Conservation (phyloP, 352 stramenopile genomes). For the Peronospora belbahrii region DNA sequence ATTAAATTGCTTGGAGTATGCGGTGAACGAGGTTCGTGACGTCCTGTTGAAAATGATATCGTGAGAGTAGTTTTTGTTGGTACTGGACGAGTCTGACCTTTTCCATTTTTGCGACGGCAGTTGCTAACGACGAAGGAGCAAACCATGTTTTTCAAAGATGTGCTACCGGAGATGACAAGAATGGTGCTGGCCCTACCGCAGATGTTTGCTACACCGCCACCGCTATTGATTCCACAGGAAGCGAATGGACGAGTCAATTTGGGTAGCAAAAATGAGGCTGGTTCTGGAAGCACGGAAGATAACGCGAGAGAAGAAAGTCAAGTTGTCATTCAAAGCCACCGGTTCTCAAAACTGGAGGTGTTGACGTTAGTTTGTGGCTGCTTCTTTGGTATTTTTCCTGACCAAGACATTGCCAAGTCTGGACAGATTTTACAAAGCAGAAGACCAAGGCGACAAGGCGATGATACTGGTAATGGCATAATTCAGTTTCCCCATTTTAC, state of each 20-base stretch:
- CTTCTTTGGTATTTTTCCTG: slow-evolving; percentile 60
- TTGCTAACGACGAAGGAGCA: slow-evolving; percentile 30
- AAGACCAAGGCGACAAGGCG: slow-evolving; percentile 2
- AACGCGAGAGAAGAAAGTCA: background rate
- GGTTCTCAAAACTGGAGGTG: slow-evolving; percentile 39
- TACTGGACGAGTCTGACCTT: background rate
- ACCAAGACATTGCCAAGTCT: slow-evolving; percentile 26
- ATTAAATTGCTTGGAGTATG: slow-evolving; percentile 35
- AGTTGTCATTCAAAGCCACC: slow-evolving; percentile 18
- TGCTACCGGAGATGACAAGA: slow-evolving; percentile 43
- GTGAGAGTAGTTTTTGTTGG: background rate
- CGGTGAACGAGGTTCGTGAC: slow-evolving; percentile 26
- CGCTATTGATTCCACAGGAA: slow-evolving; percentile 32
- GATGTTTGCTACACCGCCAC: slow-evolving; percentile 32
- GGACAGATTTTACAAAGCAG: slow-evolving; percentile 4
- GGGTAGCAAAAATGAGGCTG: background rate
- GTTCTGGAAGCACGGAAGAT: background rate
- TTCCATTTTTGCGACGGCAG: too few species aligned
- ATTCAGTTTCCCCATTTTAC: slow-evolving; percentile 52
- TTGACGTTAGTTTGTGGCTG: slow-evolving; percentile 43
- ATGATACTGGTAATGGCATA: background rate
- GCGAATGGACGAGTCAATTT: background rate
- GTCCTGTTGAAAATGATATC: background rate
- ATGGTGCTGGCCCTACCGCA: slow-evolving; percentile 44
- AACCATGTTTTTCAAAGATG: slow-evolving; percentile 28